Evolutionary conservation across 441 rosid species (phyloP), one percentile per base, ranked within the genome.

Genomic region (Aquilaria agallochum): DNA sequence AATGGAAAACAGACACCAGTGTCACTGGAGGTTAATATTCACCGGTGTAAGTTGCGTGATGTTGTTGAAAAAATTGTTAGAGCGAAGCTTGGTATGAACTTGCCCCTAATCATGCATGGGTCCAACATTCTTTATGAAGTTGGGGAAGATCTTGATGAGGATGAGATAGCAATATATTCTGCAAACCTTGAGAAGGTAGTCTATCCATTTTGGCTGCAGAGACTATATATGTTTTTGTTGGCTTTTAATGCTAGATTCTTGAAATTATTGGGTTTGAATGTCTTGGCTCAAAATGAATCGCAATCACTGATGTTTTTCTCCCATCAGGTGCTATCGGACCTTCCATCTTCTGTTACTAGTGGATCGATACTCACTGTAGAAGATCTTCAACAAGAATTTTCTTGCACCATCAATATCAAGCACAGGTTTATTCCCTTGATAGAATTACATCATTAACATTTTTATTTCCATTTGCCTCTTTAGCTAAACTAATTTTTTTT

Each of bases 141-240:
- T 66, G 99, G 99, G 50, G 99, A 95, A 77, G 99, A 90, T 77
- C 98, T 95, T 75, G 99, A 92, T 49, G 81, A 68, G 56, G 85
- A 71, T 53, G 80, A 81, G 99, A 78, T 81, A 34, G 83, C 88
- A 69, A 86, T 82, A 73, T 95, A 92, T 80, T 79, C 77, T 31
- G 87, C 91, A 52, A 95, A 95, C 78, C 98, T 95, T 31, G 98
- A 89, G 68, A 95, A 89, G 96, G 99, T 93, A 71, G 36, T 58
- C 54, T 46, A 15, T 33, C 20, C 34, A 3, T 10, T 32, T 34
- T 55, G 12, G 8, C 34, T n/a, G 30, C 5, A 44, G 14, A 51
- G 53, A 11, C 8, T 64, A 30, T 59, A n/a, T 30, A n/a, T 36
- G 32, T 59, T 14, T 9, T 34, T 11, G 54, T 47, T 65, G 13